Percentiles rank a stretch among this genome's conserved stretches.
phyloP scores from a whole-genome alignment of 164 flowering plant genomes.

The Houttuynia cordata region DNA sequence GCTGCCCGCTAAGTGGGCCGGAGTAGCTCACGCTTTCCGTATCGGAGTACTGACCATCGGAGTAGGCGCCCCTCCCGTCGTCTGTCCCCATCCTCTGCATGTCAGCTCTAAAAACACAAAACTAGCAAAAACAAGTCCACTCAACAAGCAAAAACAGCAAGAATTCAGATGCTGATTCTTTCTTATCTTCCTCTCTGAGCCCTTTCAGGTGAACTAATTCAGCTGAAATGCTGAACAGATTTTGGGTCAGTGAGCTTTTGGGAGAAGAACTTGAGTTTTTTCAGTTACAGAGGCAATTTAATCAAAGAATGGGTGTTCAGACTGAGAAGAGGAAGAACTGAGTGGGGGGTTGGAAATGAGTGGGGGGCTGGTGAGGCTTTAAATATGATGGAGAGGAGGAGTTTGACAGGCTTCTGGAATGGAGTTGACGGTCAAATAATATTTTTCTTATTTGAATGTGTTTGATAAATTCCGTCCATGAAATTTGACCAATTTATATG shows the following conservation, averaged over 20 bases:
- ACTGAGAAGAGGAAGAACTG: background rate
- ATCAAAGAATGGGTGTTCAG: background rate
- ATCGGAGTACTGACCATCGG: constrained; percentile 34
- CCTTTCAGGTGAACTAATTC: background rate
- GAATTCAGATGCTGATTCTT: no score
- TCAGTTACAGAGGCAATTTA: background rate
- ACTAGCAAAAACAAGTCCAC: background rate
- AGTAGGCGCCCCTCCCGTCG: constrained; percentile 14
- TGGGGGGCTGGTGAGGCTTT: background rate
- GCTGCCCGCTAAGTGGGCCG: constrained; percentile 28
- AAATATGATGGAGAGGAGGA: background rate
- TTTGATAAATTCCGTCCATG: no score
- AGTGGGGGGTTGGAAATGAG: background rate
- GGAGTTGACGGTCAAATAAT: background rate
- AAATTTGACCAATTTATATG: no score
- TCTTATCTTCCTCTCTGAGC: no score
- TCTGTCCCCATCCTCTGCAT: constrained; percentile 19
- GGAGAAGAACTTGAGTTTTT: background rate
- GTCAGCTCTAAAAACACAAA: background rate
- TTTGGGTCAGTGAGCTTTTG: background rate
- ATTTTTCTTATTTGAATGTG: background rate
- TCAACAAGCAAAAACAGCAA: background rate
- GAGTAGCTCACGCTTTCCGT: constrained; percentile 43
- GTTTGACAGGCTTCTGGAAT: background rate
- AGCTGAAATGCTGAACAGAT: background rate